Conservation (phyloP, 2,329 filamentous ascomycete genomes). For the Nannizzia gypsea region DNA sequence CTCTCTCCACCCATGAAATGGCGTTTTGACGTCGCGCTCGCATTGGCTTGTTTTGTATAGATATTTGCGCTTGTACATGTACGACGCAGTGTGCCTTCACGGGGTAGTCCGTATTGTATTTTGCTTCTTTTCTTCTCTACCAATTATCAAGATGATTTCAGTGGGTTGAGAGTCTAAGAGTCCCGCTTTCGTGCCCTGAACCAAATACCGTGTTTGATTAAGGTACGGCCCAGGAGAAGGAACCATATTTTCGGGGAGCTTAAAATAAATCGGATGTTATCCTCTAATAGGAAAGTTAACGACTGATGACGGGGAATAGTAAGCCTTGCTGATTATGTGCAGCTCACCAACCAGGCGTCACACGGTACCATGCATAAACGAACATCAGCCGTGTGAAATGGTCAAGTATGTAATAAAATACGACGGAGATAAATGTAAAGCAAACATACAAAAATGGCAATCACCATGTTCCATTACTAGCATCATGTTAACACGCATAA, state of each 20-base stretch:
- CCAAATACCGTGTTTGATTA: neutral
- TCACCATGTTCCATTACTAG: neutral
- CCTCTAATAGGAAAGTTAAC: neutral
- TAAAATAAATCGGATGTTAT: neutral
- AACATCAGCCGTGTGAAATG: neutral
- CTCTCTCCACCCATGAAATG: neutral
- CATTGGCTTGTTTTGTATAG: neutral
- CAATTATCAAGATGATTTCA: too few relatives aligned
- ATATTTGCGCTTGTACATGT: neutral
- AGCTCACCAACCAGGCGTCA: neutral
- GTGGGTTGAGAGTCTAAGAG: neutral
- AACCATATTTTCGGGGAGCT: neutral
- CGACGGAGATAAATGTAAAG: neutral
- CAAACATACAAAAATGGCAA: neutral
- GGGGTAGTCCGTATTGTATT: neutral
- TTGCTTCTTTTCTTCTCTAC: neutral
- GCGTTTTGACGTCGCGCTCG: neutral
- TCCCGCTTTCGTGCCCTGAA: neutral
- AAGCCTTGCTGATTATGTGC: neutral
- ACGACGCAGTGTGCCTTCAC: neutral
- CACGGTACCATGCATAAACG: neutral
- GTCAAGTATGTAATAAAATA: neutral
- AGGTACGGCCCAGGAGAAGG: neutral
- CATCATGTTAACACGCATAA: neutral
- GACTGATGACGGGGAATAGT: neutral